A percentile compares a stretch with the other conserved stretches of the same genome.
Conservation (phyloP, 2,329 filamentous ascomycete genomes). For the Penicillium sp. region DNA sequence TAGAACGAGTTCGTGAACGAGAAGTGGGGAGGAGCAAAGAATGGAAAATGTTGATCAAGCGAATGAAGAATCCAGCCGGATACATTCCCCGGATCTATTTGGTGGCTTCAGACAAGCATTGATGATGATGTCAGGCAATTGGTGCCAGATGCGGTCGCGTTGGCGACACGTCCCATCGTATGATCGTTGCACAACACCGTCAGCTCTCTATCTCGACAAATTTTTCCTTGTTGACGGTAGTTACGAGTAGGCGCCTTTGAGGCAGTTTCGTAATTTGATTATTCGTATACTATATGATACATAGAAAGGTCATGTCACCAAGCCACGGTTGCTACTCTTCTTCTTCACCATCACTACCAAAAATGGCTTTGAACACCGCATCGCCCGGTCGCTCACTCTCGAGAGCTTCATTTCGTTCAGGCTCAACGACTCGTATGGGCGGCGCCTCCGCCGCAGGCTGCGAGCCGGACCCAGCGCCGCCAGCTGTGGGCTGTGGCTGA, state of each 20-base stretch:
- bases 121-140: constrained; percentile 15
- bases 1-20: constrained; percentile 5
- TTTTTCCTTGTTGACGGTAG: neutral
- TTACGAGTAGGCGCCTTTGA: neutral
- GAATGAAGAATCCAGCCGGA: neutral
- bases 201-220: neutral
- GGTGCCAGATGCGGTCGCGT: neutral
- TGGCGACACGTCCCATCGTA: neutral
- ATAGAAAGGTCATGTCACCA: neutral
- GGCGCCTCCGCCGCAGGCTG: constrained; percentile 16
- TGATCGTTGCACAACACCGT: neutral
- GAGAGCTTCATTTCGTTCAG: constrained; percentile 76
- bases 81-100: constrained; percentile 10
- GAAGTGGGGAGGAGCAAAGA: constrained; percentile 7
- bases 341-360: constrained; percentile 82
- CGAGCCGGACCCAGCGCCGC: constrained; percentile 15
- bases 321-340: constrained; percentile 40
- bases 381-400: constrained; percentile 75
- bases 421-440: constrained; percentile 57
- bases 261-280: neutral
- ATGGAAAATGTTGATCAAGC: constrained; percentile 1
- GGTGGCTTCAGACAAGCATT: constrained; percentile 7
- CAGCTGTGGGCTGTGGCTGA: constrained; percentile 18
- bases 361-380: constrained; percentile 87
- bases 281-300: neutral